Evolutionary conservation across 2,329 filamentous ascomycete species (phyloP).

Genomic region (Ophiosphaerella narmari): DNA sequence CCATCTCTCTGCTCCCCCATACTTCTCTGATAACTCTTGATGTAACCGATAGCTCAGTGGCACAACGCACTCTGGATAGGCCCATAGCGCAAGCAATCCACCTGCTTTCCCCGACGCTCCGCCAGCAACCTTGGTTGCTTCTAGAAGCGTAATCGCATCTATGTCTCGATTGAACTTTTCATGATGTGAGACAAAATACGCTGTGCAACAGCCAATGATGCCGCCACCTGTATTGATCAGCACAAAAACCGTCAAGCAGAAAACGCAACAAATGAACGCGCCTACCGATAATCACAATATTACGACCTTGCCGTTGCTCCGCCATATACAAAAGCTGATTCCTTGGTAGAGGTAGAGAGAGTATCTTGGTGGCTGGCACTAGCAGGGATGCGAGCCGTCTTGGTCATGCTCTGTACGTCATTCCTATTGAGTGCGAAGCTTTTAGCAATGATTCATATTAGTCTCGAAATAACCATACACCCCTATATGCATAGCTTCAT

Average conservation of each 20-base stretch:
- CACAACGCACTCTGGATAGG: constrained; percentile 83
- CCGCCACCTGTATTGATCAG: constrained; percentile 69
- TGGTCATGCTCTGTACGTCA: no score
- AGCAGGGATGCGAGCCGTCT: no score
- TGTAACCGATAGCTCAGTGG: constrained; percentile 85
- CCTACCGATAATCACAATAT: constrained; percentile 45
- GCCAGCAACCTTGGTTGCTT: constrained; percentile 83
- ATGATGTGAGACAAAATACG: constrained; percentile 89
- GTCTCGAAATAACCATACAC: not conserved
- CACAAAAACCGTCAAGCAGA: not conserved
- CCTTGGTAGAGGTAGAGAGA: no score
- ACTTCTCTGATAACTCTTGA: constrained; percentile 79
- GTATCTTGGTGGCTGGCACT: no score
- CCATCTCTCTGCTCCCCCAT: constrained; percentile 79
- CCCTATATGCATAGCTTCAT: no score
- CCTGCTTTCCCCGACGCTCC: constrained; percentile 95
- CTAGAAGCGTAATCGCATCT: constrained; percentile 82
- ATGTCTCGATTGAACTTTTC: constrained; percentile 74
- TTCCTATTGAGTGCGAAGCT: no score
- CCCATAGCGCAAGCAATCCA: constrained; percentile 87
- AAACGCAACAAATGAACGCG: not conserved
- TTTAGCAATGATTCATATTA: not conserved
- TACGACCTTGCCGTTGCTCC: constrained; percentile 28
- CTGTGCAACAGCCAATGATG: constrained; percentile 88
- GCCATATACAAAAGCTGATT: constrained; percentile 19